Percentiles rank a stretch among this genome's conserved stretches.
Conservation (phyloP, 2,329 filamentous ascomycete species). For the Fonsecaea multimorphosa region DNA sequence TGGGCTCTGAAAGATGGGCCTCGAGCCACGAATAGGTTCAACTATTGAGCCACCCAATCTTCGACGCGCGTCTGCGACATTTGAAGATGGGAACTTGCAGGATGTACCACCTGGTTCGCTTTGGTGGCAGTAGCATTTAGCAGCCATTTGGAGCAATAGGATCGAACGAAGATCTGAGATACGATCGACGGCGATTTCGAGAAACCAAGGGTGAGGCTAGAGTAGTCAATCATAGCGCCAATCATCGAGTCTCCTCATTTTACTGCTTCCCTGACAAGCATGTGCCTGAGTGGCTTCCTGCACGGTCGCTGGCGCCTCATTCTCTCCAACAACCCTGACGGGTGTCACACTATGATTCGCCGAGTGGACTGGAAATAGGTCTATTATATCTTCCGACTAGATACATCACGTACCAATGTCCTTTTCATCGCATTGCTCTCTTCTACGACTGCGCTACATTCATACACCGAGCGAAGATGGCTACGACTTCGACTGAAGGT, state of each 20-base stretch:
- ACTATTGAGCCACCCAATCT: neutral
- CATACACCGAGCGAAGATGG: slow-evolving; percentile 13
- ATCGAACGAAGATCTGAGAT: slow-evolving; percentile 4
- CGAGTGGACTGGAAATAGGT: neutral
- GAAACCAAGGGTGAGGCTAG: slow-evolving; percentile 2
- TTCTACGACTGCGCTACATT: neutral
- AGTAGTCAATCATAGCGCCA: neutral
- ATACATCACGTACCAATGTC: slow-evolving; percentile 1
- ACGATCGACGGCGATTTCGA: neutral
- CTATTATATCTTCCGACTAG: neutral
- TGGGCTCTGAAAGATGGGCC: neutral
- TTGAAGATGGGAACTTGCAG: neutral
- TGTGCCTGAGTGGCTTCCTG: slow-evolving; percentile 1
- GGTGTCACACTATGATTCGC: slow-evolving; percentile 3
- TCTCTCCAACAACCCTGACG: neutral
- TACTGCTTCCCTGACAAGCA: neutral
- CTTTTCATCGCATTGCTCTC: neutral
- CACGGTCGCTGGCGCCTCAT: neutral
- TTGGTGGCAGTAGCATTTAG: neutral
- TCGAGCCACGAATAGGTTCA: neutral
- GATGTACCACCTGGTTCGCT: neutral
- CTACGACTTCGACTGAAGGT: slow-evolving; percentile 36
- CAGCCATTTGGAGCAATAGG: neutral
- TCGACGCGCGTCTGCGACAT: neutral
- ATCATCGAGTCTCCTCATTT: neutral